Evolutionary conservation across 805 yeast genomes (phyloP), one percentile per base, ranked within the genome.

Genomic region (Lachancea dasiensis): DNA sequence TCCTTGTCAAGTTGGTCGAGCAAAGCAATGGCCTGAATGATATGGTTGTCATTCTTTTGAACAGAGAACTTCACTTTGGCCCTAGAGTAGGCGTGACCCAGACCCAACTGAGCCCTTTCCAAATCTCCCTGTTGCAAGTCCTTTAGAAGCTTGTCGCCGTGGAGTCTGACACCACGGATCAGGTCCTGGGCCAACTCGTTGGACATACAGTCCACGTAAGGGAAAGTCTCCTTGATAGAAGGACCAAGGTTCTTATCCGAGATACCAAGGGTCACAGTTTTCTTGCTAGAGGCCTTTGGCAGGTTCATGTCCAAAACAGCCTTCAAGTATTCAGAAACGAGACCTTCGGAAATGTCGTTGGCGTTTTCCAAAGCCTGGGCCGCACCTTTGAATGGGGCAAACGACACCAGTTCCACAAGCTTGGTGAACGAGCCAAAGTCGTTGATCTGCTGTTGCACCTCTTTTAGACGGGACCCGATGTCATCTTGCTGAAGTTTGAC

Each of bases 311-410:
- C 97, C 51, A 92, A 69, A 40, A 92, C 75, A 27, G 94, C 77
- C 64, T 86, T 86, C 67, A 92, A 76, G 67, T 84, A 85, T 54
- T 92, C 97, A 43, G 89, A 82, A 40, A 90, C 95, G 53, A 89
- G 75, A 58, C 98, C 98, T 69, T 92, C 98, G 49, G 95, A 85
- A 53, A 92, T 83, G 61, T 92, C 97, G 61, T 92, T 92, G 52
- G 97, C 97, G 61, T 92, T 92, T 67, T 90, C 97, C 58, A 92
- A 77, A 44, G 98, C 98, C 67, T 92, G 97, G 37, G 98, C 97
- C 45, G 98, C 98, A 57, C 97, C 97, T 68, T 92, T 89, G 76
- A 92, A 92, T 35, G 98, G 98, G 44, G 96, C 95, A 68, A 92
- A 92, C 11, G 95, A 84, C 19, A 86, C 94, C 40, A 92, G 75